phyloP scores from a whole-genome alignment of 2,329 filamentous ascomycete genomes.

The Xylaria arbuscula region DNA sequence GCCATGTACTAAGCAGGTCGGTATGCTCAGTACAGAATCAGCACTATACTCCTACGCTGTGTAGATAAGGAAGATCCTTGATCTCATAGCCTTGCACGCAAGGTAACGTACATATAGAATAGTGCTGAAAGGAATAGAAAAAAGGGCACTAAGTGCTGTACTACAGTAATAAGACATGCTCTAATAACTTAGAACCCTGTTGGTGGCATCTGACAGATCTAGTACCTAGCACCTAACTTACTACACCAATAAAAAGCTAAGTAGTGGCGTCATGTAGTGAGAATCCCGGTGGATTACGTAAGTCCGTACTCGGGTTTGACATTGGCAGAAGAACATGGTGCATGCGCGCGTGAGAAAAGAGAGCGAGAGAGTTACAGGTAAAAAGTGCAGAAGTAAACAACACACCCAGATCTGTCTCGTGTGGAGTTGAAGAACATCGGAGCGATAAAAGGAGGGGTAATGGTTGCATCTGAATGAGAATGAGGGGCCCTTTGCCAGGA shows the following conservation, averaged over 20 bases:
- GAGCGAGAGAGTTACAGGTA: background rate
- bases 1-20: no score
- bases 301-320: constrained; percentile 22
- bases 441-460: constrained; percentile 28
- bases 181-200: constrained; percentile 14
- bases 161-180: constrained; percentile 13
- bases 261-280: constrained; percentile 30
- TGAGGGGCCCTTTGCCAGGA: constrained; percentile 10
- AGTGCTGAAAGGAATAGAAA: background rate
- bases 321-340: background rate
- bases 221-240: constrained; percentile 30
- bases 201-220: constrained; percentile 31
- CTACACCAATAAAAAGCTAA: constrained; percentile 26
- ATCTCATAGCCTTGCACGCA: constrained; percentile 10
- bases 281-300: constrained; percentile 22
- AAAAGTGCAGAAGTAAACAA: background rate
- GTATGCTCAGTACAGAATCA: background rate
- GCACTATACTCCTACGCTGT: background rate
- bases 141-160: background rate
- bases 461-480: constrained; percentile 15
- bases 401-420: constrained; percentile 4
- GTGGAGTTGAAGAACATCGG: background rate
- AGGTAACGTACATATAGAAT: background rate
- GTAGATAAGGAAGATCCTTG: constrained; percentile 31
- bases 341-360: no score